Percentiles rank a stretch among this genome's conserved stretches.
Evolutionary conservation across 2,329 filamentous ascomycete species (phyloP).

Genomic region (Hymenoscyphus salicellus): DNA sequence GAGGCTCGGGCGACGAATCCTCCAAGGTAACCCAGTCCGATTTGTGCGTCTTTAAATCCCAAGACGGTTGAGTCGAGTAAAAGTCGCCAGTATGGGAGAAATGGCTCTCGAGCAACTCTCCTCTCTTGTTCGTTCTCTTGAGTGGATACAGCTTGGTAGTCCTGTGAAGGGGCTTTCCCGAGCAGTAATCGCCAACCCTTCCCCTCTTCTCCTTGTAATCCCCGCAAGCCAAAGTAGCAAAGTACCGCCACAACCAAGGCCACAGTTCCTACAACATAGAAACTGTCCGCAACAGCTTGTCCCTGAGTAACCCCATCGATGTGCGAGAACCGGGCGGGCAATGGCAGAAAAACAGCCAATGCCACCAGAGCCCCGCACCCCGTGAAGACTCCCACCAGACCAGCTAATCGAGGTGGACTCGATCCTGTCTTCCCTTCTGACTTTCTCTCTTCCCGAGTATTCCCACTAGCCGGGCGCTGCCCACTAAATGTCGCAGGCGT

Average conservation of each 20-base stretch:
- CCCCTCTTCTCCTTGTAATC: slow-evolving; percentile 67
- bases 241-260: slow-evolving; percentile 69
- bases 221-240: slow-evolving; percentile 74
- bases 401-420: slow-evolving; percentile 66
- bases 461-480: slow-evolving; percentile 9
- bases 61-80: slow-evolving; percentile 63
- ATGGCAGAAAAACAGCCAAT: slow-evolving; percentile 75
- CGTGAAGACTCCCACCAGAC: slow-evolving; percentile 87
- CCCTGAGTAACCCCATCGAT: slow-evolving; percentile 68
- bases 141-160: slow-evolving; percentile 18
- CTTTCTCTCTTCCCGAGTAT: slow-evolving; percentile 17
- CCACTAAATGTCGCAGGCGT: slow-evolving; percentile 57
- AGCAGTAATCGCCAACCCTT: slow-evolving; percentile 68
- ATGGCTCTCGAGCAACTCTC: slow-evolving; percentile 17
- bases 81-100: slow-evolving; percentile 58
- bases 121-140: slow-evolving; percentile 7
- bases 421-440: slow-evolving; percentile 35
- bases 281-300: slow-evolving; percentile 75
- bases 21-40: slow-evolving; percentile 84
- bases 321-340: slow-evolving; percentile 75
- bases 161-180: slow-evolving; percentile 32
- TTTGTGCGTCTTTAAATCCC: slow-evolving; percentile 71
- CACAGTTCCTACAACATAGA: slow-evolving; percentile 77
- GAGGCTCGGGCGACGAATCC: slow-evolving; percentile 94
- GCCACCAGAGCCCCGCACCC: slow-evolving; percentile 88